Conservation (phyloP, 177 flowering plant species). For the Vitis hybrid region DNA sequence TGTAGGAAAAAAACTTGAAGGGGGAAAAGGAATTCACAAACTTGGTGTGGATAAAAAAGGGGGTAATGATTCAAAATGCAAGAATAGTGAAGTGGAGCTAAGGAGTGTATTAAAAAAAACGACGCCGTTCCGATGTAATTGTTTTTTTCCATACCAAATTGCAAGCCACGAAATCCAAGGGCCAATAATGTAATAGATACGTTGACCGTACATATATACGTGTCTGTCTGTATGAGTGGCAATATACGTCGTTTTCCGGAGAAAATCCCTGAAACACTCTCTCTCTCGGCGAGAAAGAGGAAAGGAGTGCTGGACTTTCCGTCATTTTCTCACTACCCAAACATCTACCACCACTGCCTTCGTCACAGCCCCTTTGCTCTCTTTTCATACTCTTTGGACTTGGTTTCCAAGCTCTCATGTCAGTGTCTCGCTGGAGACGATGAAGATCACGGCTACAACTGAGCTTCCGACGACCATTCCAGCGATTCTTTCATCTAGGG, state of each 20-base stretch:
- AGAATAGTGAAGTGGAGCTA: background rate
- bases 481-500: slow-evolving; percentile 16
- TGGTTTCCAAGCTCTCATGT: slow-evolving; percentile 15
- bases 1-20: no score
- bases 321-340: background rate
- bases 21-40: no score
- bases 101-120: background rate
- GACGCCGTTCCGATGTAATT: background rate
- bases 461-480: slow-evolving; percentile 22
- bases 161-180: background rate
- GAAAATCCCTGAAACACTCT: slow-evolving; percentile 5
- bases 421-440: slow-evolving; percentile 24
- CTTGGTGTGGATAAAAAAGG: no score
- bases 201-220: slow-evolving; percentile 2
- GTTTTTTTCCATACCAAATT: background rate
- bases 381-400: no score
- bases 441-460: slow-evolving; percentile 42
- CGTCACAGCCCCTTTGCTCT: no score
- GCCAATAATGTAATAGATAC: background rate
- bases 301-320: background rate
- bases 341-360: background rate
- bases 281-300: no score
- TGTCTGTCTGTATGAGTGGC: background rate
- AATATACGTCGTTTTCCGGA: slow-evolving; percentile 1
- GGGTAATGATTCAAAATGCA: no score